Evolutionary conservation across 352 stramenopile species (phyloP), one percentile per base, ranked within the genome.

Genomic region (Phytophthora rubi): DNA sequence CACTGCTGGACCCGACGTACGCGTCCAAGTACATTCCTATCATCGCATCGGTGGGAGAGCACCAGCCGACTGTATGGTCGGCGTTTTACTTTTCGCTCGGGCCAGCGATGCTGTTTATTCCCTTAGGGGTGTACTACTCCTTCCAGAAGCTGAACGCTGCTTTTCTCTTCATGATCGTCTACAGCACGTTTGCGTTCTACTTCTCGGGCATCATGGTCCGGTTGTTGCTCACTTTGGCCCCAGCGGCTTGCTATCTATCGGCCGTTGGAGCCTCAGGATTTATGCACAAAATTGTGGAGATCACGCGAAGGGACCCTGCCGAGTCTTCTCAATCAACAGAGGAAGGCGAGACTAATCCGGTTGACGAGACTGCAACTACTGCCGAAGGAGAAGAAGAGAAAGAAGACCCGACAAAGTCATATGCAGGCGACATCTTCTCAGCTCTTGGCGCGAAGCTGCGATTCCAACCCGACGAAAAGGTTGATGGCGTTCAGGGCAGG

Each of bases 1-100:
- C 94, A 42, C 75, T 98, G 7, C 70, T 98, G 26, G 93, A 98
- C 51, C 94, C 94, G 37, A 98, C 92, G 16, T 98, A 98, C 66
- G 92, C 94, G 23, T 94, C 85, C 76, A 98, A 97, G 81, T 98
- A 98, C 75, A 98, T 98, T 51, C 96, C 96, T 18, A 98, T 99
- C 68, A 97, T 99, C 65, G 96, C 94, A 6, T 98, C 93, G 0
- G 95, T 99, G 2, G 87, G 88, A 8, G 96, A 98, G 76, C 96
- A 99, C 70, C 96, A 99, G 70, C 94, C 96, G 52, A 97, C 96
- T 33, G 83, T 90, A 15, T 98, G 93, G 93, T 90, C 89, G 0
- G 83, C 77, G 10, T 98, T 98, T 68, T 98, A 97, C 76, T 86
- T 98, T 61, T 91, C 96, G n/a, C 83, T 98, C 3, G 92, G 97